Evolutionary conservation across 345 rosid genomes (phyloP).

Genomic region (Arabidopsis suecica): DNA sequence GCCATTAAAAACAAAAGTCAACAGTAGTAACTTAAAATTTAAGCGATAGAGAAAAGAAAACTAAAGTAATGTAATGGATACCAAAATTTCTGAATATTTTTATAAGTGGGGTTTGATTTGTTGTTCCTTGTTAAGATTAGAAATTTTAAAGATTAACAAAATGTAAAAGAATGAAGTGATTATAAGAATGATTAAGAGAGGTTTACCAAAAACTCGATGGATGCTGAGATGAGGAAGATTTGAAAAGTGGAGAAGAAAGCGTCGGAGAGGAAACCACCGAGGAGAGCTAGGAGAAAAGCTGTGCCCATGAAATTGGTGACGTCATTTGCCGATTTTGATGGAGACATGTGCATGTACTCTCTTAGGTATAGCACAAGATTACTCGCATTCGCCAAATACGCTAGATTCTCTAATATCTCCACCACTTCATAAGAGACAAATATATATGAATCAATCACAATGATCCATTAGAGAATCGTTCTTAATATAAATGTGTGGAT

Average conservation of each 20-base stretch:
- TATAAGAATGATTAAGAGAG: neutral
- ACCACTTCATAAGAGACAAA: slow-evolving; percentile 49
- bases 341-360: slow-evolving; percentile 72
- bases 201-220: slow-evolving; percentile 67
- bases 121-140: slow-evolving; percentile 10
- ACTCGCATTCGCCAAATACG: slow-evolving; percentile 82
- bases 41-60: slow-evolving; percentile 22
- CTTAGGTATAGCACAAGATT: slow-evolving; percentile 69
- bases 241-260: slow-evolving; percentile 69
- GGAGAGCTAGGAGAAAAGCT: slow-evolving; percentile 78
- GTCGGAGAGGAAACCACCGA: slow-evolving; percentile 84
- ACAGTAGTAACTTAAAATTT: slow-evolving; percentile 39
- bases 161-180: neutral
- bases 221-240: slow-evolving; percentile 68
- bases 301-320: slow-evolving; percentile 93
- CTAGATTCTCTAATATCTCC: slow-evolving; percentile 93
- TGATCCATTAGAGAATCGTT: slow-evolving; percentile 25
- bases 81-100: neutral
- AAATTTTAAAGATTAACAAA: neutral
- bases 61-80: slow-evolving; percentile 2
- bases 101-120: neutral
- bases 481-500: neutral
- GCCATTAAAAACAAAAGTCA: slow-evolving; percentile 21
- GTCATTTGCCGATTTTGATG: slow-evolving; percentile 68
- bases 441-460: slow-evolving; percentile 19